A percentile compares a stretch with the other conserved stretches of the same genome.
These are phyloP conservation scores for Acanthochlamys bracteata DNA, from an alignment of 106 monocot species.

Conservation along the genomic window DNA sequence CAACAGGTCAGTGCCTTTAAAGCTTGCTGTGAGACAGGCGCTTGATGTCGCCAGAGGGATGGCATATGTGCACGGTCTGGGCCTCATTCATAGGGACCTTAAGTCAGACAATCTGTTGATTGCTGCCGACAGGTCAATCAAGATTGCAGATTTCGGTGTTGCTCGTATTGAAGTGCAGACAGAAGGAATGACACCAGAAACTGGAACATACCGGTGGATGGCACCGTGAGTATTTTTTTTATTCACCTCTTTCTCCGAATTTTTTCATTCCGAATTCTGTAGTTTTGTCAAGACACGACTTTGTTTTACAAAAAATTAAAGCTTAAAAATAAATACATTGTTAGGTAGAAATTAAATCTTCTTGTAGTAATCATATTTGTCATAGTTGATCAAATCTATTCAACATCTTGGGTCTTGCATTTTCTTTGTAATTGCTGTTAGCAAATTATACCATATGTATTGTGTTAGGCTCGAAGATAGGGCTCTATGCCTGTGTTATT, in stretches of 20 bases:
- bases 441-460: too few relatives aligned
- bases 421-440: too few relatives aligned
- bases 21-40: slow-evolving; percentile 51
- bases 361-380: too few relatives aligned
- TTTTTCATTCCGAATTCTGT: too few relatives aligned
- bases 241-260: neutral
- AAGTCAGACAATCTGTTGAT: slow-evolving; percentile 66
- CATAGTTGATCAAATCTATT: too few relatives aligned
- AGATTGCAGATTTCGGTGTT: slow-evolving; percentile 73
- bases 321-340: too few relatives aligned
- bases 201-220: slow-evolving; percentile 75
- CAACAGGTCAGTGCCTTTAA: slow-evolving; percentile 49
- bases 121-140: slow-evolving; percentile 46
- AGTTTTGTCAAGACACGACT: too few relatives aligned
- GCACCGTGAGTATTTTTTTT: slow-evolving; percentile 44
- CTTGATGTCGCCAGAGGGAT: slow-evolving; percentile 61
- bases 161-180: slow-evolving; percentile 68
- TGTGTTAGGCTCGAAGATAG: too few relatives aligned
- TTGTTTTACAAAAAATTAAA: too few relatives aligned
- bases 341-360: too few relatives aligned
- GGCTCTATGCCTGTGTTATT: too few relatives aligned
- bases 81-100: slow-evolving; percentile 59
- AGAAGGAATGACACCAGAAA: slow-evolving; percentile 73
- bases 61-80: slow-evolving; percentile 57
- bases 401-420: too few relatives aligned